Base-by-base conservation (phyloP, 371 early-diverging fungal genomes). In the Rhizopus delemar region DNA sequence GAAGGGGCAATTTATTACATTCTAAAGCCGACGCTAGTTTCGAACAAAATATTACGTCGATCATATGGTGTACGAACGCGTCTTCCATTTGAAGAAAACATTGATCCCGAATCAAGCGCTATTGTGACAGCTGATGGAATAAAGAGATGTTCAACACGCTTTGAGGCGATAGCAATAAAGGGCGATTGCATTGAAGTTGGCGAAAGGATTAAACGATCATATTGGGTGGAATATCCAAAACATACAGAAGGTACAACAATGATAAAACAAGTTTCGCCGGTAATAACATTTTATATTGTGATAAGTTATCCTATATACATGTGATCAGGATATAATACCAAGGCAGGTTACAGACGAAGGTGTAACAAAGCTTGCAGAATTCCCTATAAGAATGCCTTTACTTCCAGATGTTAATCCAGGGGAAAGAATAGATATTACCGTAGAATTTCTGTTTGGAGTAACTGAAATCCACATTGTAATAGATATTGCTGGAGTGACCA, bases 11-110 rank as follows among this genome's bases (percentile, higher is more conserved):
- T 74, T 8, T 81, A 81, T 58, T 79, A 81, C 66, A 77, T 82
- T 38, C 53, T 83, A 39, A 74, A 75, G 8, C 80, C 81, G 31
- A 68, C 73, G 33, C 69, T 82, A 9, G 78, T 85, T 12, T 74
- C 76, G 4, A 74, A 76, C 1, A 80, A 83, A 69, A 73, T 85
- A 36, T 74, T 83, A 4, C 75, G 85, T 64, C 77, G 75, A 34
- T 80, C 82, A 69, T 80, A 85, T 52, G 85, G 85, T 43, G 79
- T 85, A 43, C 77, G 79, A 41, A 79, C 85, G 15, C 71, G 74
- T 9, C 71, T 75, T 13, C 73, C 75, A 15, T 80, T 80, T 70
- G 77, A 73, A 59, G 75, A 80, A 65, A 75, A 74, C 6, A 56
- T 80, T 33, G 81, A 80, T 60, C 81, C 81, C 41, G 74, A 73